Evolutionary conservation across 2,329 filamentous ascomycete species (phyloP), one percentile per base, ranked within the genome.

Genomic region (Coleophoma eucalyptorum): DNA sequence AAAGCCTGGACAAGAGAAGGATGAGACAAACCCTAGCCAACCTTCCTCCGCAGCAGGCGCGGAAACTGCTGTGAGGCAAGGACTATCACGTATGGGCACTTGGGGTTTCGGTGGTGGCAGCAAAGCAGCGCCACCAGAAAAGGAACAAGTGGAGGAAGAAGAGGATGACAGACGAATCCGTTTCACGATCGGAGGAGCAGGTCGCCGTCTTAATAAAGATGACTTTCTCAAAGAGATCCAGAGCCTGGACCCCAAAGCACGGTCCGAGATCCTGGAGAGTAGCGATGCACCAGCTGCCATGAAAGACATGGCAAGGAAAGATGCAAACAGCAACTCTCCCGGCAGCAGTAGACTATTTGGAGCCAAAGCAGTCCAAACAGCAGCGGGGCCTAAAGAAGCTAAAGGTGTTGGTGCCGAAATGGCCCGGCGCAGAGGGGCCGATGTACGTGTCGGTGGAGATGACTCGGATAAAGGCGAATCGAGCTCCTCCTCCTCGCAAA

Each of bases 181-280:
- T 13, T 93, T 92, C 68, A 91, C 85, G 1, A 87, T 93, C 55
- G 82, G 79, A 42, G 83, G 84, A 33, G 80, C 84, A n/a, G 87
- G 87, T 5, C 76, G 78, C 54, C 81, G 89, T 44, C 86, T 94
- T 81, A 91, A 80, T 55, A 92, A 92, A 69, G 82, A 86, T 4
- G 87, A 91, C 62, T 93, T 94, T 64, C 83, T 94, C 54, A 74
- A 78, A 43, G 83, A 90, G 63, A 84, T 94, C 62, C 81, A 84
- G 56, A 80, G 83, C 56, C 75, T 93, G 53, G 87, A 93, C 64
- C 79, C 81, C 20, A 81, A 81, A 61, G 81, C 84, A 35, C 71
- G 65, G 38, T 53, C 49, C 20, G 62, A 65, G 37, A 46, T 66
- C n/a, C 52, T 67, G 4, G 52, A 59, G 34, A 48, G 52, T 33